A percentile compares a stretch with the other conserved stretches of the same genome.
phyloP scores from a whole-genome alignment of 2,329 filamentous ascomycete species.

The Fusarium falciforme region DNA sequence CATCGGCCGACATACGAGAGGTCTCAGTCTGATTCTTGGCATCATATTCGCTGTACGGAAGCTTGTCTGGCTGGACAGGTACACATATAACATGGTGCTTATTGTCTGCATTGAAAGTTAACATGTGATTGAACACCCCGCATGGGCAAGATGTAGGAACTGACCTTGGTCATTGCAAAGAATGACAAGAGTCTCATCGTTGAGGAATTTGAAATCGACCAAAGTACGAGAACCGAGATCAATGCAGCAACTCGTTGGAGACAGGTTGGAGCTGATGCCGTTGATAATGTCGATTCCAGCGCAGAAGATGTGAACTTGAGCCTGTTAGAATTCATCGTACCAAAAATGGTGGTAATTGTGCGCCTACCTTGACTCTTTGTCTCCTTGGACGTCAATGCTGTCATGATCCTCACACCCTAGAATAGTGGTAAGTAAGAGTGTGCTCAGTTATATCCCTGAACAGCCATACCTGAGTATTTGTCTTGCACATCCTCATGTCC shows the following conservation, averaged over 20 bases:
- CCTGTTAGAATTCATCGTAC: neutral
- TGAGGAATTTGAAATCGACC: constrained; percentile 75
- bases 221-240: constrained; percentile 58
- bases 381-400: constrained; percentile 55
- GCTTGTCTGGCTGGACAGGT: constrained; percentile 50
- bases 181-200: constrained; percentile 70
- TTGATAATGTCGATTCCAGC: constrained; percentile 64
- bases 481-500: constrained; percentile 68
- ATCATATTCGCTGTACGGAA: constrained; percentile 53
- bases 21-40: constrained; percentile 22
- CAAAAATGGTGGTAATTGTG: too few species aligned
- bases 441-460: neutral
- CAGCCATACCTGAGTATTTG: constrained; percentile 45
- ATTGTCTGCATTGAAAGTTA: constrained; percentile 37
- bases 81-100: constrained; percentile 47
- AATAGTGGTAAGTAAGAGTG: constrained; percentile 15
- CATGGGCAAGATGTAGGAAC: neutral
- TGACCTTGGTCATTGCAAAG: constrained; percentile 61
- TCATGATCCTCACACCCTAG: constrained; percentile 54
- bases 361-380: constrained; percentile 51
- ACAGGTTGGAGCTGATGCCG: constrained; percentile 64
- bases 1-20: constrained; percentile 16
- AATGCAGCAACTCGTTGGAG: constrained; percentile 54
- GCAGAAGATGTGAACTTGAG: constrained; percentile 68
- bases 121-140: neutral